These are phyloP conservation scores for Xylariaceae sp. DNA, from an alignment of 2,329 filamentous ascomycete species.

Conservation along the genomic window DNA sequence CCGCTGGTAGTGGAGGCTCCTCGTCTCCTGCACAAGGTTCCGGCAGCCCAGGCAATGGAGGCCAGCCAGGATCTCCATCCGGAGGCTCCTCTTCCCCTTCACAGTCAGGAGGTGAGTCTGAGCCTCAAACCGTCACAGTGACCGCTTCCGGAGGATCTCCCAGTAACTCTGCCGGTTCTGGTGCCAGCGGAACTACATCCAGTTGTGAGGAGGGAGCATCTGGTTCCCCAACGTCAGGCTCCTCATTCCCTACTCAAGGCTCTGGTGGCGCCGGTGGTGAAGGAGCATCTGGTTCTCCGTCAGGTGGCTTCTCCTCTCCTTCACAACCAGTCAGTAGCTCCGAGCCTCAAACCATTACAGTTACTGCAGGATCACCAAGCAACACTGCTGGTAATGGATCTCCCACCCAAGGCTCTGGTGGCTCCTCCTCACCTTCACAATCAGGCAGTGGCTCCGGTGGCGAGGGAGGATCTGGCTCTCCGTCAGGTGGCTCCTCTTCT, in stretches of 20 bases:
- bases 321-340: conserved; percentile 3
- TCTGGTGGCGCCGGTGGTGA: conserved; percentile 14
- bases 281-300: conserved; percentile 7
- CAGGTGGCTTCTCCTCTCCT: conserved; percentile 7
- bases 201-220: conserved; percentile 14
- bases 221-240: conserved; percentile 5
- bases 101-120: not conserved
- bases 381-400: not conserved
- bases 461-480: conserved; percentile 6
- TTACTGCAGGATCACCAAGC: not conserved
- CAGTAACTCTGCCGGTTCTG: conserved; percentile 8
- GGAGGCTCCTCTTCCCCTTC: conserved; percentile 9
- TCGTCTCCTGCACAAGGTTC: conserved; percentile 4
- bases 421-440: conserved; percentile 11
- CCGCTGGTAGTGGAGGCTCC: conserved; percentile 5
- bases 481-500: conserved; percentile 8
- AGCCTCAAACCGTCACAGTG: conserved; percentile 14
- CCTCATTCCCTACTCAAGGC: conserved; percentile 13
- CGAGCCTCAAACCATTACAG: not conserved
- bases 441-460: conserved; percentile 16
- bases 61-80: not conserved
- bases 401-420: too few relatives aligned
- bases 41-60: not conserved
- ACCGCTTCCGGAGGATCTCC: conserved; percentile 13
- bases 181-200: conserved; percentile 11